A percentile compares a stretch with the other conserved stretches of the same genome.
These are phyloP conservation scores for Coniochaeta sp. DNA, from an alignment of 2,329 filamentous ascomycete species.

Conservation along the genomic window DNA sequence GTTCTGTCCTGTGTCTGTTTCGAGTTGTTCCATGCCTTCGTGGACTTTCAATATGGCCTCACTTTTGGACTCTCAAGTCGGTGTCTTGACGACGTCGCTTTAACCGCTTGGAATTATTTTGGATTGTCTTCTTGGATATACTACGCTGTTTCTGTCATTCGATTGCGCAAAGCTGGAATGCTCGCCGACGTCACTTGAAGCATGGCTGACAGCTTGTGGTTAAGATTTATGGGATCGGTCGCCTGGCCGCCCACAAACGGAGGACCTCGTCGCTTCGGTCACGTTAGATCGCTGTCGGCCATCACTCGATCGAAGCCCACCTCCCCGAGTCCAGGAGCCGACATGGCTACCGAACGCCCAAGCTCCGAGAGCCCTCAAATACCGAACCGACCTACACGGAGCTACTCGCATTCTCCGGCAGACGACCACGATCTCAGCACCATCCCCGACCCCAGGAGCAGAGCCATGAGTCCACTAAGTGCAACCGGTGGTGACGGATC, in stretches of 20 bases:
- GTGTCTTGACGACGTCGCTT: neutral
- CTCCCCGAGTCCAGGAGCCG: slow-evolving; percentile 5
- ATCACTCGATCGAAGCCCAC: slow-evolving; percentile 38
- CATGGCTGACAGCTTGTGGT: slow-evolving; percentile 14
- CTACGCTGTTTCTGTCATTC: neutral
- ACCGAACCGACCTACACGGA: slow-evolving; percentile 10
- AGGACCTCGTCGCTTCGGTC: slow-evolving; percentile 21
- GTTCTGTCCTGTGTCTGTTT: neutral
- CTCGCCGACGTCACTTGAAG: neutral
- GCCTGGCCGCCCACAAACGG: slow-evolving; percentile 17
- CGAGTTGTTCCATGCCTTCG: neutral
- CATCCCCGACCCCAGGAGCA: slow-evolving; percentile 56
- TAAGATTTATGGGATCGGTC: slow-evolving; percentile 18
- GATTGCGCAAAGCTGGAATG: neutral
- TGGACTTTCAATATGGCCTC: neutral
- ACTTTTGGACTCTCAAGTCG: neutral
- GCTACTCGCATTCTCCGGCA: slow-evolving; percentile 27
- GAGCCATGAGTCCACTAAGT: slow-evolving; percentile 43
- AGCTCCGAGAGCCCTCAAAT: slow-evolving; percentile 7
- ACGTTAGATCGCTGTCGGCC: slow-evolving; percentile 47
- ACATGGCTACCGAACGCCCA: slow-evolving; percentile 11
- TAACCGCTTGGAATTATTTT: neutral
- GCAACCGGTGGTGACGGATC: slow-evolving; percentile 26
- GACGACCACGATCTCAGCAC: slow-evolving; percentile 61
- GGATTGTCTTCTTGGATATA: neutral